These are phyloP conservation scores for Celoporthe dispersa DNA, from an alignment of 2,329 filamentous ascomycete genomes.

Conservation along the genomic window DNA sequence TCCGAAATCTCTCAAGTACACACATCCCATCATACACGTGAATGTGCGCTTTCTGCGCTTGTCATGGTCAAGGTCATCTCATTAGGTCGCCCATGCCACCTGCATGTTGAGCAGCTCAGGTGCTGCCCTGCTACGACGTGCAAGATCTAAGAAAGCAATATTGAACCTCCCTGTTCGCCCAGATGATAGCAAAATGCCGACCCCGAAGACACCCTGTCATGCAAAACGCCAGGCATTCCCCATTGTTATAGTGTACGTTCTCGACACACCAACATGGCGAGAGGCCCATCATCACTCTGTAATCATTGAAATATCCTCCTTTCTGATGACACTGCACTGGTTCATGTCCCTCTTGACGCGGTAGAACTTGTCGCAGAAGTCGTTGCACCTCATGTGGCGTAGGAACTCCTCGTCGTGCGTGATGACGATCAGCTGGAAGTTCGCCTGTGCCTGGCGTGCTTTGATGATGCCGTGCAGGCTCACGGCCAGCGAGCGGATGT, in stretches of 20 bases:
- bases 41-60: not conserved
- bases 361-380: constrained; percentile 93
- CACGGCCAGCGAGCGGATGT: constrained; percentile 86
- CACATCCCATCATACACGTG: not conserved
- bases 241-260: too few relatives aligned
- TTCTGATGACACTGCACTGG: constrained; percentile 86
- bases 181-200: constrained; percentile 8
- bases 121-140: not conserved
- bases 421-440: constrained; percentile 98
- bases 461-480: constrained; percentile 88
- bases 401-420: constrained; percentile 98
- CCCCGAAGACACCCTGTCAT: too few relatives aligned
- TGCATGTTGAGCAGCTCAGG: not conserved
- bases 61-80: not conserved
- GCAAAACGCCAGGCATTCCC: not conserved
- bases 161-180: not conserved
- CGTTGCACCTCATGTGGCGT: constrained; percentile 87
- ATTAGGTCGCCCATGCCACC: not conserved
- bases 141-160: not conserved
- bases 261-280: not conserved
- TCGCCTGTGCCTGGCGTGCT: constrained; percentile 79
- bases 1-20: not conserved
- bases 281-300: constrained; percentile 35
- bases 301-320: constrained; percentile 62
- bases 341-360: constrained; percentile 80